Percentiles rank a stretch among this genome's conserved stretches.
These are phyloP conservation scores for Arabidopsis arenosa DNA, from an alignment of 345 rosid species.

Conservation along the genomic window DNA sequence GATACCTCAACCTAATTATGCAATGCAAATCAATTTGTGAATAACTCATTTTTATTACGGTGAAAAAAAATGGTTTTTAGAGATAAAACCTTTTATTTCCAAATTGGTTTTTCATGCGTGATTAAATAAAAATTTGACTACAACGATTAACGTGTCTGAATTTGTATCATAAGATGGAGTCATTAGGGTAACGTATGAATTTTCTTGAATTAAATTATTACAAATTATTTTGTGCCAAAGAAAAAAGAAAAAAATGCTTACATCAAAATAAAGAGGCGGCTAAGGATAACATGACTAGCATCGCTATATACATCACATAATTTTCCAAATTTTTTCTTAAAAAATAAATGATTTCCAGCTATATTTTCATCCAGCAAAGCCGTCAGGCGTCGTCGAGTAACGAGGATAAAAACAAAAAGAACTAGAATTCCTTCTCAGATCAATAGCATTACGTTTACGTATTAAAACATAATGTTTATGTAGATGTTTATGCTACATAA, in stretches of 20 bases:
- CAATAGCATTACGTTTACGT: background rate
- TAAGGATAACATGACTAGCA: conserved; percentile 23
- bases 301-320: background rate
- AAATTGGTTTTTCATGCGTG: background rate
- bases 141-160: background rate
- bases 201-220: background rate
- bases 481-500: too few species aligned
- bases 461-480: too few species aligned
- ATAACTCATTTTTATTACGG: background rate
- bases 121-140: too few species aligned
- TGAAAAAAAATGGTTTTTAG: background rate
- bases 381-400: background rate
- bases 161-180: background rate
- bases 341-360: background rate
- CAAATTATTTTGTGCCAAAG: background rate
- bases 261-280: conserved; percentile 6
- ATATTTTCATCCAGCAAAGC: background rate
- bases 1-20: background rate
- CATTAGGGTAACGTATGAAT: background rate
- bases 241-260: background rate
- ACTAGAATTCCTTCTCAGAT: background rate
- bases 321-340: too few species aligned
- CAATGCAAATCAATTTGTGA: background rate
- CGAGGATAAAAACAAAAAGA: background rate
- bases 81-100: background rate